Base-by-base conservation (phyloP, 305 asterid species). In the Lippia alba region DNA sequence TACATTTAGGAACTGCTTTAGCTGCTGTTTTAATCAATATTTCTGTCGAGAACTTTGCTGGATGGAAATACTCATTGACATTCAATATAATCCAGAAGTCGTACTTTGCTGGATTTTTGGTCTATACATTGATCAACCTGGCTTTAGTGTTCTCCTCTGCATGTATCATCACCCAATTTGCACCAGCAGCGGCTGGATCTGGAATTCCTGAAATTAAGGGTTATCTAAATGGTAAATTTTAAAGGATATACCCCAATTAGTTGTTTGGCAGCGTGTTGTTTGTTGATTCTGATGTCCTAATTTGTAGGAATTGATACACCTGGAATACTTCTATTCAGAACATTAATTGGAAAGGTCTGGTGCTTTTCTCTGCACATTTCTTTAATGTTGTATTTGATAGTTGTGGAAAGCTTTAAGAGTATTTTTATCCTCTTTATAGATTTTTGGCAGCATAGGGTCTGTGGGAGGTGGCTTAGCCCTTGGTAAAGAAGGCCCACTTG, bases 181-280 rank as follows among this genome's bases (percentile, higher is more conserved):
- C 99, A 67, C 99, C 99, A 79, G 99, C 89, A 71, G 99, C 99
- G 24, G 92, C 99, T 8, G 99, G 99, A 71, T 94, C 97, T 17
- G 99, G 99, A 78, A 94, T 94, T 71, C 99, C 99, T 69, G 99
- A 94, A 84, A 91, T 94, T 72, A 94, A 94, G 94, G 99, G 97
- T 66, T 94, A 94, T 81, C 78, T 94, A 72, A 94, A 94, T 76
- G 99, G 99, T 90, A 77, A 58, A 18, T 36, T 12, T 20, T 33
- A 67, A 34, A 66, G 69, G 57, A 56, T n/a, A 7, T 24, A 39
- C 49, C 41, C 44, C 67, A 45, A 8, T 8, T 24, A 40, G 55
- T 63, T 49, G 50, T 48, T 59, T 15, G 55, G 20, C 18, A 59
- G 12, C 46, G 39, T 41, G 36, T 14, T 44, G 10, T 53, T 56